These are phyloP conservation scores for Solanum bulbocastanum DNA, from an alignment of 257 asterid genomes.

Conservation along the genomic window DNA sequence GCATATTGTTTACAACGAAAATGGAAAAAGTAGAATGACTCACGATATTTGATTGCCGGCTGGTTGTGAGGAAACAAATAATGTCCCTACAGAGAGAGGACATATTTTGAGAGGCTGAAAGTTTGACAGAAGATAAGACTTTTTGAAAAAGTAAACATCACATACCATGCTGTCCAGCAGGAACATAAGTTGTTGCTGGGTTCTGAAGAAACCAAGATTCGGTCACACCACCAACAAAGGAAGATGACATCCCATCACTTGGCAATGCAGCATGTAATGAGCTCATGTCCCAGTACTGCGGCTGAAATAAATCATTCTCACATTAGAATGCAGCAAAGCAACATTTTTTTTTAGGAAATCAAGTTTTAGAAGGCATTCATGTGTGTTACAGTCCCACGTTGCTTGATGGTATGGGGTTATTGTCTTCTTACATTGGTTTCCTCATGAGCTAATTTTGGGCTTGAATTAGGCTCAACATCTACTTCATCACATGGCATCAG, in stretches of 20 bases:
- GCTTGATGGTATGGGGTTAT: background rate
- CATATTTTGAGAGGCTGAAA: background rate
- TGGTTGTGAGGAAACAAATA: slow-evolving; percentile 48
- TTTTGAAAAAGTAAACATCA: slow-evolving; percentile 18
- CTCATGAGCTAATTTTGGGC: background rate
- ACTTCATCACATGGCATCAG: background rate
- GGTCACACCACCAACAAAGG: slow-evolving; percentile 39
- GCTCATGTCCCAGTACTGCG: slow-evolving; percentile 69
- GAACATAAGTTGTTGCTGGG: slow-evolving; percentile 31
- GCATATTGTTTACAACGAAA: background rate
- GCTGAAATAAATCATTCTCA: background rate
- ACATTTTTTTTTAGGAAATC: background rate
- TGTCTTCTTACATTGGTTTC: background rate
- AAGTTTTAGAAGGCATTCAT: background rate
- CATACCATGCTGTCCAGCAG: slow-evolving; percentile 31
- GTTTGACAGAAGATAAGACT: background rate
- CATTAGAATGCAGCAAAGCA: background rate
- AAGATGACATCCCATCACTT: slow-evolving; percentile 30
- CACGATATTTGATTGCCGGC: slow-evolving; percentile 44
- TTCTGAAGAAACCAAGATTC: slow-evolving; percentile 55
- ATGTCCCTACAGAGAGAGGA: slow-evolving; percentile 33
- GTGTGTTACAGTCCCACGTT: background rate
- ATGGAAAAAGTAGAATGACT: slow-evolving; percentile 13
- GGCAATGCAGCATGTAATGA: slow-evolving; percentile 73
- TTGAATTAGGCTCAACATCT: background rate